Evolutionary conservation across 164 flowering plant species (phyloP), one percentile per base, ranked within the genome.

Genomic region (Pachysandra terminalis): DNA sequence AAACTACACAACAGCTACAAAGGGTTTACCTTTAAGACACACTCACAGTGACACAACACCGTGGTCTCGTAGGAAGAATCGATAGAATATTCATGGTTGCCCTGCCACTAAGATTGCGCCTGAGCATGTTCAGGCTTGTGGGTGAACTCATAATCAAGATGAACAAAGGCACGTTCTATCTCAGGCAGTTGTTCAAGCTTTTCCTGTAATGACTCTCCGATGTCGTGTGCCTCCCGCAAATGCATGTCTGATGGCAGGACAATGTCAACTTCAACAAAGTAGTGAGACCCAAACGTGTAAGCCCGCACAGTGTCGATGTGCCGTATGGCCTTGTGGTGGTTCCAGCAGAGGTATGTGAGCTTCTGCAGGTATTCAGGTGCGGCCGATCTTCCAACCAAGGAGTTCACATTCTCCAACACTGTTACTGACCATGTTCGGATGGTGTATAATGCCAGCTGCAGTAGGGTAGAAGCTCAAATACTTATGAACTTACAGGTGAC

Each of bases 101-200:
- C n/a, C 27, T 60, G 48, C 41, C 19, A 28, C 69, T 75, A 81
- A 0, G 67, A 75, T 54, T 83, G 85, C 22, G 90, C 67, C 54
- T 81, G 86, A 0, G 91, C 90, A 72, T 93, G 97, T 81, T 93
- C 98, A 0, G 98, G 97, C 69, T 83, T 90, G 86, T 93, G 98
- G 0, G 79, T 70, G 76, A 65, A 89, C 79, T 93, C 97, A 56
- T 88, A 91, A 74, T 95, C 98, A 12, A 92, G 86, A 74, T 95
- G 97, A 54, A 95, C 98, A 80, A 91, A 90, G 53, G 97, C 97
- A 0, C 97, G 87, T 71, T 94, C 97, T 21, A 91, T 88, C 76
- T 94, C 98, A 0, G 90, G 93, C 35, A 94, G 76, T 3, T 56
- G 84, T 80, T 94, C 97, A 8, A 94, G 90, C 83, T 90, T 94